A percentile compares a stretch with the other conserved stretches of the same genome.
These are phyloP conservation scores for Chytridium lagenaria DNA, from an alignment of 371 early-diverging fungal species.

Conservation along the genomic window DNA sequence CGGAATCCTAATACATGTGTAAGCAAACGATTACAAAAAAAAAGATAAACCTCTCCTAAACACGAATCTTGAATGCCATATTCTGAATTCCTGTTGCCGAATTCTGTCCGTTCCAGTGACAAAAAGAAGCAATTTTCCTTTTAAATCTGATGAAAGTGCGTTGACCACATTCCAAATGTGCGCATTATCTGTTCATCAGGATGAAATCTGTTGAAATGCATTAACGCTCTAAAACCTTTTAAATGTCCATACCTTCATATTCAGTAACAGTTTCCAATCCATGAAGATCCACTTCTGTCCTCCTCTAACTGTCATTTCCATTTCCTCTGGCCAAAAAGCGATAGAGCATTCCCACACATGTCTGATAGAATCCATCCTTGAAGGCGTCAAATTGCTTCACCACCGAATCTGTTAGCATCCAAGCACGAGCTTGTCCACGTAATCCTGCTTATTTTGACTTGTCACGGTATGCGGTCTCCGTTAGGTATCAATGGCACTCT, in stretches of 20 bases:
- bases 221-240: neutral
- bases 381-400: slow-evolving; percentile 86
- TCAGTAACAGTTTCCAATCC: slow-evolving; percentile 83
- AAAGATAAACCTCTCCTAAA: slow-evolving; percentile 66
- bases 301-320: slow-evolving; percentile 96
- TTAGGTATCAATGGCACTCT: slow-evolving; percentile 73
- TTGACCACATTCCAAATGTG: slow-evolving; percentile 92
- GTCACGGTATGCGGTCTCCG: slow-evolving; percentile 80
- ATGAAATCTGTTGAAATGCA: slow-evolving; percentile 31
- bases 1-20: slow-evolving; percentile 59
- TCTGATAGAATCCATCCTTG: slow-evolving; percentile 86
- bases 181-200: slow-evolving; percentile 43
- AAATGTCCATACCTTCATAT: slow-evolving; percentile 76
- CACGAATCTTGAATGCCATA: slow-evolving; percentile 80
- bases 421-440: slow-evolving; percentile 86
- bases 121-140: slow-evolving; percentile 87
- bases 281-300: slow-evolving; percentile 86
- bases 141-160: slow-evolving; percentile 69
- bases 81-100: slow-evolving; percentile 88
- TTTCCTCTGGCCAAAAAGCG: slow-evolving; percentile 93
- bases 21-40: neutral
- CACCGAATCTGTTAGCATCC: slow-evolving; percentile 76
- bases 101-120: slow-evolving; percentile 97
- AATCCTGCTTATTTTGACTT: slow-evolving; percentile 71
- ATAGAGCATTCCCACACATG: slow-evolving; percentile 84